phyloP scores from a whole-genome alignment of 306 rosid species.

The Cucumis melo region DNA sequence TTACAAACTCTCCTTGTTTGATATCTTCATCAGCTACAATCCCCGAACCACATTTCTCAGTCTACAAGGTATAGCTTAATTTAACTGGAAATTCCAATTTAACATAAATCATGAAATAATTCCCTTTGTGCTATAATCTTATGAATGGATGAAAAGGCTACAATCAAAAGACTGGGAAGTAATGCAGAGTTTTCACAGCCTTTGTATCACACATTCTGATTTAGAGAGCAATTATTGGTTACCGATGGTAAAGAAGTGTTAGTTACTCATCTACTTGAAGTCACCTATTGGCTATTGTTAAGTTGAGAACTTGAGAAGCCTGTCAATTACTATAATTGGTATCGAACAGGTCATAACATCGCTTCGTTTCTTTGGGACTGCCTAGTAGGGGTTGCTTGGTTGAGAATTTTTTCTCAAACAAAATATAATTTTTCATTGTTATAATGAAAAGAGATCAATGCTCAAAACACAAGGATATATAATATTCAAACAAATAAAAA shows the following conservation, averaged over 20 bases:
- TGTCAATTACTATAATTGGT: not conserved
- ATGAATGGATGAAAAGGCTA: not conserved
- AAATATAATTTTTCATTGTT: too few species aligned
- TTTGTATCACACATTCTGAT: not conserved
- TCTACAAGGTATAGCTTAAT: constrained; percentile 40
- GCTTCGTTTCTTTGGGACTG: too few species aligned
- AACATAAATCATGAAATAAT: not conserved
- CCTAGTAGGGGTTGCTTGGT: too few species aligned
- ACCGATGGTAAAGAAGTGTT: not conserved
- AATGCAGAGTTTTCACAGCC: not conserved
- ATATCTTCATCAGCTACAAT: constrained; percentile 84
- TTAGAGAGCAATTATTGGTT: not conserved
- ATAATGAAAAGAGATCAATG: too few species aligned
- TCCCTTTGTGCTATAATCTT: not conserved
- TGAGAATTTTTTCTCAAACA: too few species aligned
- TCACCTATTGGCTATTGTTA: not conserved
- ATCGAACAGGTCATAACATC: not conserved
- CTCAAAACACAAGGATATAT: too few species aligned
- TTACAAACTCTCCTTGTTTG: constrained; percentile 73
- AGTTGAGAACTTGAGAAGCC: not conserved
- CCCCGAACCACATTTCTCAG: constrained; percentile 93
- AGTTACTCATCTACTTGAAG: not conserved
- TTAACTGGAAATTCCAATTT: constrained; percentile 6
- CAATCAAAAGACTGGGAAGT: not conserved
- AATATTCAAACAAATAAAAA: too few species aligned